Conservation (phyloP, 768 basidiomycete genomes). For the Mrakia frigida region DNA sequence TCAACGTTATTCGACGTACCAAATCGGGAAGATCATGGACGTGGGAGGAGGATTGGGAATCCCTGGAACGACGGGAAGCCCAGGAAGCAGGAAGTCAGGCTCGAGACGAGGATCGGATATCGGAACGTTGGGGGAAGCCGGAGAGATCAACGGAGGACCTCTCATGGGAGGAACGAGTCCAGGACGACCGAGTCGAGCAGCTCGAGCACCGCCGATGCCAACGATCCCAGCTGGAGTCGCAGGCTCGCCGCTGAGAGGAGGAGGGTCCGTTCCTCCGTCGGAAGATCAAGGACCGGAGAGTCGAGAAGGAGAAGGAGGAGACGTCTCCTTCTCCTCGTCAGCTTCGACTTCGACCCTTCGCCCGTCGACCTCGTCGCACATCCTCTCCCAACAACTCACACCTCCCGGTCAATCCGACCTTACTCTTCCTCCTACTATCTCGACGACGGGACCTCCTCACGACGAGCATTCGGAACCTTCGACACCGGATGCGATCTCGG, state of each 20-base stretch:
- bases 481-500: slow-evolving; percentile 47
- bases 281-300: not conserved
- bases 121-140: not conserved
- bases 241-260: slow-evolving; percentile 14
- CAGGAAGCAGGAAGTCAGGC: not conserved
- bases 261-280: slow-evolving; percentile 21
- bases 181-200: slow-evolving; percentile 4
- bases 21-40: slow-evolving; percentile 71
- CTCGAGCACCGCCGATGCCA: slow-evolving; percentile 18
- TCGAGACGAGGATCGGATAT: slow-evolving; percentile 16
- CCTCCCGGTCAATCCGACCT: slow-evolving; percentile 1
- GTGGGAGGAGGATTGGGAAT: slow-evolving; percentile 20
- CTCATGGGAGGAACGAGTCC: slow-evolving; percentile 27
- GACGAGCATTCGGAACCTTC: slow-evolving; percentile 5
- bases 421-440: not conserved
- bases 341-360: not conserved
- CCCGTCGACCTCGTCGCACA: slow-evolving; percentile 12
- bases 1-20: slow-evolving; percentile 91
- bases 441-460: not conserved
- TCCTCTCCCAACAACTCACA: slow-evolving; percentile 13
- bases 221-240: slow-evolving; percentile 19
- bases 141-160: slow-evolving; percentile 12
- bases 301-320: not conserved
- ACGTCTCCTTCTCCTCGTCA: not conserved
- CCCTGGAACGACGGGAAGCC: slow-evolving; percentile 3